Evolutionary conservation across 352 stramenopile species (phyloP).

Genomic region (Globisporangium okanoganense): DNA sequence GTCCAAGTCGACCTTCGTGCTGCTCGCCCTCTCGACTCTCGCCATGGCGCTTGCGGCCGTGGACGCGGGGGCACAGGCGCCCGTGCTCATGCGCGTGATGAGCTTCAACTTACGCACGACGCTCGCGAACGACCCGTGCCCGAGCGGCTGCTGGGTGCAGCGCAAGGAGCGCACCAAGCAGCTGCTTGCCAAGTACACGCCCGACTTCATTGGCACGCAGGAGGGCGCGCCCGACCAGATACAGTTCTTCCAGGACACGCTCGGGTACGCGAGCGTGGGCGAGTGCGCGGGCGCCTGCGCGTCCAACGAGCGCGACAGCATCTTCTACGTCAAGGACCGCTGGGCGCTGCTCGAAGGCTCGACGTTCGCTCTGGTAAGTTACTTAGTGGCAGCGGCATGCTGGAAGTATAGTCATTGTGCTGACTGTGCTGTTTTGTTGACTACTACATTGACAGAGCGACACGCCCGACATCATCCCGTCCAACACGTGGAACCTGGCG

Average conservation of each 20-base stretch:
- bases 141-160: slow-evolving; percentile 54
- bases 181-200: slow-evolving; percentile 40
- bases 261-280: slow-evolving; percentile 41
- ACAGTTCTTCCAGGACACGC: slow-evolving; percentile 36
- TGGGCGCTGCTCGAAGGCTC: slow-evolving; percentile 36
- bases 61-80: not conserved
- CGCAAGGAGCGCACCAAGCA: slow-evolving; percentile 38
- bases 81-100: slow-evolving; percentile 43
- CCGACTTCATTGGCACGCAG: slow-evolving; percentile 66
- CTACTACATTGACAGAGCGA: slow-evolving; percentile 43
- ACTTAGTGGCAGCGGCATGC: no score
- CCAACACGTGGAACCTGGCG: slow-evolving; percentile 64
- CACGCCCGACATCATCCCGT: slow-evolving; percentile 43
- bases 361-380: slow-evolving; percentile 56
- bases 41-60: not conserved
- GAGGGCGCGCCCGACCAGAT: slow-evolving; percentile 58
- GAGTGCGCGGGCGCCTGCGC: slow-evolving; percentile 57
- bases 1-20: not conserved
- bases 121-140: slow-evolving; percentile 56
- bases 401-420: no score
- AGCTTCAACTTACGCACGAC: slow-evolving; percentile 73
- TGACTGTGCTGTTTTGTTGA: no score
- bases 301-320: slow-evolving; percentile 61
- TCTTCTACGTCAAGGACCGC: slow-evolving; percentile 49
- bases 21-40: not conserved